A percentile compares a stretch with the other conserved stretches of the same genome.
Evolutionary conservation across 1,284 basidiomycete species (phyloP).

Genomic region (Meira miltonrushii): DNA sequence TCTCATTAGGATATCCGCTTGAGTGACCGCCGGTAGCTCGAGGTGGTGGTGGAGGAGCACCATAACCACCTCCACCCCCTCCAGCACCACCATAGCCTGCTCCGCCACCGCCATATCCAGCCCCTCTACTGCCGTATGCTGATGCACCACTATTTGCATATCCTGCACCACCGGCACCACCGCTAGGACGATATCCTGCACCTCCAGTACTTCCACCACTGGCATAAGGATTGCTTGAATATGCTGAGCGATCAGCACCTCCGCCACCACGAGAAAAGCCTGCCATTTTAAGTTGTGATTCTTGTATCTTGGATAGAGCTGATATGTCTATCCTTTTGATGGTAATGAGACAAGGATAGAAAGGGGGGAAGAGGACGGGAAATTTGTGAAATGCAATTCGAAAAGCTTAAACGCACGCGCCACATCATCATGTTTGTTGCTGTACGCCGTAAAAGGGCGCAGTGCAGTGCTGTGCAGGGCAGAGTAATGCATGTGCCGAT

Average conservation of each 20-base stretch:
- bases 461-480: no score
- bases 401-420: not conserved
- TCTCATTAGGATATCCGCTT: no score
- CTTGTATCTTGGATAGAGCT: not conserved
- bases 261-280: conserved; percentile 2
- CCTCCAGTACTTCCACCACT: conserved; percentile 2
- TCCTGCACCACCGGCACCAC: conserved; percentile 2
- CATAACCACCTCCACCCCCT: no score
- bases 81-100: not conserved
- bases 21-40: no score
- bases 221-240: conserved; percentile 1
- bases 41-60: no score
- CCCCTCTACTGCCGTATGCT: not conserved
- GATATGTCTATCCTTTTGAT: not conserved
- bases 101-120: not conserved
- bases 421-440: not conserved
- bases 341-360: not conserved
- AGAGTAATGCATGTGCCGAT: no score
- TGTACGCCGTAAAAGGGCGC: no score
- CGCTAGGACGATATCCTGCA: not conserved
- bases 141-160: not conserved
- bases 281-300: not conserved
- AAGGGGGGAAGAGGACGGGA: not conserved
- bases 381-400: not conserved
- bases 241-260: conserved; percentile 5